Percentiles rank a stretch among this genome's conserved stretches.
Evolutionary conservation across 331 rosid genomes (phyloP).

Genomic region (Malus hybrid): DNA sequence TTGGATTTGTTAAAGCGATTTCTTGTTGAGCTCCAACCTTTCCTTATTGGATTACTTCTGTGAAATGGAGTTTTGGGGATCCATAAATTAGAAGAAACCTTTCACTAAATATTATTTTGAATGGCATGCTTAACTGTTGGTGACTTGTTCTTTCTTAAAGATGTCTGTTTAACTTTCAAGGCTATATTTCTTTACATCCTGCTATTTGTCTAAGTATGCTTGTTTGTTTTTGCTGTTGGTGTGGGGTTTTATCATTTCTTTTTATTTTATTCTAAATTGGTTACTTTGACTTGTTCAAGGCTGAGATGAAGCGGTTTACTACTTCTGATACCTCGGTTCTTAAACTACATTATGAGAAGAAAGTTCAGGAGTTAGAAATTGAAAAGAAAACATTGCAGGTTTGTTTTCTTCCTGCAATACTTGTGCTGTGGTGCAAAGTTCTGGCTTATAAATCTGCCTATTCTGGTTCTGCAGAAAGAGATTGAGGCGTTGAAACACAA

Average conservation of each 20-base stretch:
- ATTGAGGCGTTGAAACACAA: conserved; percentile 63
- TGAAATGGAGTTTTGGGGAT: too few species aligned
- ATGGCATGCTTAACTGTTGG: not conserved
- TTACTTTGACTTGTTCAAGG: conserved; percentile 36
- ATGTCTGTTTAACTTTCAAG: not conserved
- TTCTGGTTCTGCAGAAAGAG: conserved; percentile 56
- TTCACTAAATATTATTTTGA: not conserved
- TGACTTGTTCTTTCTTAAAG: not conserved
- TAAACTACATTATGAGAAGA: conserved; percentile 81
- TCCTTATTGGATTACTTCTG: too few species aligned
- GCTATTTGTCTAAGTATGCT: not conserved
- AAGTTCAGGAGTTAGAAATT: conserved; percentile 75
- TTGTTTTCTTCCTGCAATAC: conserved; percentile 10
- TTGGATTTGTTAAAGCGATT: too few species aligned
- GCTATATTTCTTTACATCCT: not conserved
- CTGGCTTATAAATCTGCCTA: conserved; percentile 1
- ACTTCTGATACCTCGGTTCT: conserved; percentile 54
- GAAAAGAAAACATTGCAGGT: conserved; percentile 86
- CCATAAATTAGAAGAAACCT: not conserved
- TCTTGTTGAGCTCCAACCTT: too few species aligned
- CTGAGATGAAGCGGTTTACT: conserved; percentile 77
- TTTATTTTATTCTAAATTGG: not conserved
- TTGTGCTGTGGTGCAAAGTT: conserved; percentile 9
- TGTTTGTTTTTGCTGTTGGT: not conserved
- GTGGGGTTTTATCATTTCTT: not conserved